Conservation (phyloP, 768 basidiomycete species). For the Butyriboletus loyo region DNA sequence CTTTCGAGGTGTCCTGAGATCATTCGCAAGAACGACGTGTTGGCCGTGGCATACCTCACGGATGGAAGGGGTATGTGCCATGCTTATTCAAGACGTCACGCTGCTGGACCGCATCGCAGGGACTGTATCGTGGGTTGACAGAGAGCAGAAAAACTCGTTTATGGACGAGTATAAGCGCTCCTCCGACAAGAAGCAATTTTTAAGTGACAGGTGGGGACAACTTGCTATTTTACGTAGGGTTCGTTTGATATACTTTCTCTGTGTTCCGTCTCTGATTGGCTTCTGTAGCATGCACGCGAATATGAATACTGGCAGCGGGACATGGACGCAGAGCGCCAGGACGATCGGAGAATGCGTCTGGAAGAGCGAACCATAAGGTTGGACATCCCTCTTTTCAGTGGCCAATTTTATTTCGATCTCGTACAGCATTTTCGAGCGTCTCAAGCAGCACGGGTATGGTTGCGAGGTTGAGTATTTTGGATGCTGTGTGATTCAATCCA, state of each 20-base stretch:
- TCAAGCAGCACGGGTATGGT: constrained; percentile 4
- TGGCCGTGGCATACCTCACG: neutral
- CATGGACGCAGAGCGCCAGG: neutral
- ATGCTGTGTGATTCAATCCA: too few species aligned
- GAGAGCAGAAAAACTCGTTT: constrained; percentile 9
- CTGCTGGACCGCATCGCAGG: neutral
- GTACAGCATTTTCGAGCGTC: constrained; percentile 7
- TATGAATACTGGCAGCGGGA: neutral
- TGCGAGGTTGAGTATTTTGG: neutral
- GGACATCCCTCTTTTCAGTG: neutral
- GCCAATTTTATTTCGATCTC: neutral
- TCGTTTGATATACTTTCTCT: neutral
- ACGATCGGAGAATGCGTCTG: neutral
- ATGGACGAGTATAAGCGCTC: constrained; percentile 1
- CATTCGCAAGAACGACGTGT: neutral
- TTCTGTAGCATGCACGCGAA: neutral
- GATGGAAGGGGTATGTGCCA: neutral
- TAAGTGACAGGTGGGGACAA: neutral
- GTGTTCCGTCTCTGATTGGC: neutral
- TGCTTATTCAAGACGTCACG: neutral
- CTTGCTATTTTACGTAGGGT: neutral
- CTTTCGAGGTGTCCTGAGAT: neutral
- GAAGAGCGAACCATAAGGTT: neutral
- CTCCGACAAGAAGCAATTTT: neutral
- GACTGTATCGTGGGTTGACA: neutral